Evolutionary conservation across 140 eudicot species (phyloP).

Genomic region (Ambrosia hybrid): DNA sequence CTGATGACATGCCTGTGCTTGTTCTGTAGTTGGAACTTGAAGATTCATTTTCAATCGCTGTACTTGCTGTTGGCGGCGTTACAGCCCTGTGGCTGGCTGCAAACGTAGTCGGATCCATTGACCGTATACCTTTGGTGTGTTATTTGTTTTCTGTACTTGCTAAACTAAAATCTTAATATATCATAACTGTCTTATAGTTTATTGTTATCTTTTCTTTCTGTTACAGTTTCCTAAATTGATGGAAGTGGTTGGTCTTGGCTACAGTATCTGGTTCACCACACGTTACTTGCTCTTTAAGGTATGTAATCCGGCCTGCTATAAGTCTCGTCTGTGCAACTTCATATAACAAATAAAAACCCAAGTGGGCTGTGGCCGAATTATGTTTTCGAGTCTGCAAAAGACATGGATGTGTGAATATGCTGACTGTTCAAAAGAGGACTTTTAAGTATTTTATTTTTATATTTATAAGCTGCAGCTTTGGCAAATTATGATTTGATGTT

Average conservation of each 20-base stretch:
- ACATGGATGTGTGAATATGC: constrained; percentile 1
- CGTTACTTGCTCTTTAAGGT: constrained; percentile 91
- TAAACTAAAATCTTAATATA: background rate
- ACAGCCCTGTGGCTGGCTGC: constrained; percentile 59
- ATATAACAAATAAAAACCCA: background rate
- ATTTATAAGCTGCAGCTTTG: background rate
- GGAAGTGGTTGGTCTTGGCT: constrained; percentile 88
- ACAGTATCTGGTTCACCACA: constrained; percentile 77
- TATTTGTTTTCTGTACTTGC: constrained; percentile 6
- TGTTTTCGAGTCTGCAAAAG: background rate
- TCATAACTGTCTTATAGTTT: constrained; percentile 10
- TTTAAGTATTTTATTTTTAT: background rate
- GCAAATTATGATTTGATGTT: background rate
- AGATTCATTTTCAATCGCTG: constrained; percentile 49
- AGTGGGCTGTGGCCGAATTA: background rate
- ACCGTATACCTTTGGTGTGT: constrained; percentile 72
- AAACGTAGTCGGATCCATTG: constrained; percentile 76
- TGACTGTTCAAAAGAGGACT: background rate
- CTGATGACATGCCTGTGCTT: constrained; percentile 3
- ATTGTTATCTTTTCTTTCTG: background rate
- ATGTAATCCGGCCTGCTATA: background rate
- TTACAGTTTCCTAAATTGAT: constrained; percentile 74
- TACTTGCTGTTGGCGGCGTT: constrained; percentile 61
- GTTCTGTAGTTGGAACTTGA: constrained; percentile 57
- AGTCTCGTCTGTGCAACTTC: background rate